These are phyloP conservation scores for Potentilla sterilis DNA, from an alignment of 306 rosid species.

Conservation along the genomic window DNA sequence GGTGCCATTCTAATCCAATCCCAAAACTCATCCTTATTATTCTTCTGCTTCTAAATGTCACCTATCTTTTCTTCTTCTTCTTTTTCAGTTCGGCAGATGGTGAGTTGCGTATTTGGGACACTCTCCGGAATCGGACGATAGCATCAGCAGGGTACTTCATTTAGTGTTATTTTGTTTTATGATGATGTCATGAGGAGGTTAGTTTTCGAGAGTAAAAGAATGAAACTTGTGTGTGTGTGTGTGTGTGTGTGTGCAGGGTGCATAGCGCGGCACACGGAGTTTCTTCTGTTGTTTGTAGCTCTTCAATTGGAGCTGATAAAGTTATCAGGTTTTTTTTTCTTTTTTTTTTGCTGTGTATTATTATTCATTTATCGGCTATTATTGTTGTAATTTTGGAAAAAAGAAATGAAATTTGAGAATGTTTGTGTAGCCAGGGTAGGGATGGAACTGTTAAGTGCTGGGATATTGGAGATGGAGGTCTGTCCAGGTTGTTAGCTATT, in stretches of 20 bases:
- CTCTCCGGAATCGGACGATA: conserved; percentile 63
- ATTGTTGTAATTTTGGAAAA: background rate
- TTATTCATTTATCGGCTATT: background rate
- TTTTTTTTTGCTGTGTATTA: background rate
- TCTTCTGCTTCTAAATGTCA: background rate
- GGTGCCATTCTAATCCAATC: conserved; percentile 35
- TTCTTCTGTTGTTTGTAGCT: conserved; percentile 55
- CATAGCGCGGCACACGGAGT: conserved; percentile 91
- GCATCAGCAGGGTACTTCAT: conserved; percentile 65
- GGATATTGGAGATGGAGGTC: conserved; percentile 65
- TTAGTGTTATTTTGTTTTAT: background rate
- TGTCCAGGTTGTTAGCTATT: conserved; percentile 60
- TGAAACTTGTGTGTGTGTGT: background rate
- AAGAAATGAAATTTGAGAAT: conserved; percentile 11
- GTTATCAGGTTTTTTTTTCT: conserved; percentile 58
- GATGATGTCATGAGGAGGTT: background rate
- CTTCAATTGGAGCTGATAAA: conserved; percentile 59
- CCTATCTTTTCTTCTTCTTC: background rate
- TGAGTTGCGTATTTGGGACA: conserved; percentile 87
- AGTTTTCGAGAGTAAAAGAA: background rate
- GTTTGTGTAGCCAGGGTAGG: conserved; percentile 81
- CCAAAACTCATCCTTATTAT: background rate
- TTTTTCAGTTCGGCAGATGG: conserved; percentile 69
- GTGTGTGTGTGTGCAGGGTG: conserved; percentile 37
- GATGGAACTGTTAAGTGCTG: conserved; percentile 94